These are phyloP conservation scores for Theileria parva DNA, from an alignment of 169 alveolate species.

Conservation along the genomic window DNA sequence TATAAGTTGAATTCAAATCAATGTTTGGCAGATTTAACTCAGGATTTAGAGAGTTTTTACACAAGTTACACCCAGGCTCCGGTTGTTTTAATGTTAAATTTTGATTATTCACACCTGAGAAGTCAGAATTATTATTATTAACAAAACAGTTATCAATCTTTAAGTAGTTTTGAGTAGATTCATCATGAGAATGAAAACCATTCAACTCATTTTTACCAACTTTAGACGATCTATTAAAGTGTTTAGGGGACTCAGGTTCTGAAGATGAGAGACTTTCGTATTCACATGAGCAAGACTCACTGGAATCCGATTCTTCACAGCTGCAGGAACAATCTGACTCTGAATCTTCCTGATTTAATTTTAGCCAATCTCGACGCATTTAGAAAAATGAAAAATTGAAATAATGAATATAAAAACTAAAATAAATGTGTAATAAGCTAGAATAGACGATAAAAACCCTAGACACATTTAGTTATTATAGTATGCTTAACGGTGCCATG, in stretches of 20 bases:
- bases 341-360: background rate
- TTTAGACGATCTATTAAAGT: background rate
- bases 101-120: background rate
- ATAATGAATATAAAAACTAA: background rate
- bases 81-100: background rate
- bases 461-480: background rate
- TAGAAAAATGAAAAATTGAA: background rate
- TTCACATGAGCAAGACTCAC: conserved; percentile 38
- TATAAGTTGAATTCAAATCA: background rate
- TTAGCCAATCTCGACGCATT: background rate
- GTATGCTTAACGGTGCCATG: conserved; percentile 3
- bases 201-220: background rate
- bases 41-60: background rate
- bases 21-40: background rate
- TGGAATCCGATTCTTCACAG: conserved; percentile 23
- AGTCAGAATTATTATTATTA: background rate
- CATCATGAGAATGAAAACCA: background rate
- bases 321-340: conserved; percentile 18
- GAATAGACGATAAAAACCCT: background rate
- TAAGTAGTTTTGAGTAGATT: background rate
- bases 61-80: background rate
- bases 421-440: background rate
- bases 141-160: background rate
- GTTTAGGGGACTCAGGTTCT: background rate
- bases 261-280: conserved; percentile 18